A percentile compares a stretch with the other conserved stretches of the same genome.
Evolutionary conservation across 164 flowering plant genomes (phyloP).

Genomic region (Piper betle): DNA sequence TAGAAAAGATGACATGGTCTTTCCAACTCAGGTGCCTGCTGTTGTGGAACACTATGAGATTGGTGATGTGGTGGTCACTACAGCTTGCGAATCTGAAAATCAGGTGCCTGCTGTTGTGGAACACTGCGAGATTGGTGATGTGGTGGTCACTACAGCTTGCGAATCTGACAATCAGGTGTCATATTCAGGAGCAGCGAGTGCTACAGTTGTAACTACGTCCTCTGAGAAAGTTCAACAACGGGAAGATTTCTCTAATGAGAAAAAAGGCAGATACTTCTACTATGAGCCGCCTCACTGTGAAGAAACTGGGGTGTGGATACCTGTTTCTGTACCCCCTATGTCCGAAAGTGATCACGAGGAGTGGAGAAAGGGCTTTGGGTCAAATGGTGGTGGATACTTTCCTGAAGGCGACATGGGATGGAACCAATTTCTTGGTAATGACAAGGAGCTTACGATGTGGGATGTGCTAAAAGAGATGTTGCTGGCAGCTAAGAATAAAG

Average conservation of each 20-base stretch:
- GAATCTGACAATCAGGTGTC: background rate
- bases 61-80: background rate
- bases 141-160: background rate
- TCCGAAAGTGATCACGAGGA: constrained; percentile 54
- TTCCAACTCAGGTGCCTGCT: constrained; percentile 2
- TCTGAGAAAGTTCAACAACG: background rate
- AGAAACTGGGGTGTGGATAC: constrained; percentile 95
- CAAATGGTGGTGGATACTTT: constrained; percentile 71
- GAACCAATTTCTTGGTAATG: constrained; percentile 43
- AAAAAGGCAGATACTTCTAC: constrained; percentile 47
- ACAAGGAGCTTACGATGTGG: constrained; percentile 92
- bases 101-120: constrained; percentile 3
- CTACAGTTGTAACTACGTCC: background rate
- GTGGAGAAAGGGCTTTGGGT: constrained; percentile 42
- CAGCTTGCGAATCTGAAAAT: background rate
- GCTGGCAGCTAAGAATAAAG: constrained; percentile 74
- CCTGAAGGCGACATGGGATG: constrained; percentile 87
- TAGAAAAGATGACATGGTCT: background rate
- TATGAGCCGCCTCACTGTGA: constrained; percentile 73
- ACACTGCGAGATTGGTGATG: background rate
- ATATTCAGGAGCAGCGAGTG: background rate
- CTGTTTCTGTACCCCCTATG: constrained; percentile 97
- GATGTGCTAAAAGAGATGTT: constrained; percentile 84
- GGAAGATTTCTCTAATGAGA: constrained; percentile 11
- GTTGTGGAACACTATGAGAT: background rate